Evolutionary conservation across 441 rosid species (phyloP).

Genomic region (Melastoma candidum): DNA sequence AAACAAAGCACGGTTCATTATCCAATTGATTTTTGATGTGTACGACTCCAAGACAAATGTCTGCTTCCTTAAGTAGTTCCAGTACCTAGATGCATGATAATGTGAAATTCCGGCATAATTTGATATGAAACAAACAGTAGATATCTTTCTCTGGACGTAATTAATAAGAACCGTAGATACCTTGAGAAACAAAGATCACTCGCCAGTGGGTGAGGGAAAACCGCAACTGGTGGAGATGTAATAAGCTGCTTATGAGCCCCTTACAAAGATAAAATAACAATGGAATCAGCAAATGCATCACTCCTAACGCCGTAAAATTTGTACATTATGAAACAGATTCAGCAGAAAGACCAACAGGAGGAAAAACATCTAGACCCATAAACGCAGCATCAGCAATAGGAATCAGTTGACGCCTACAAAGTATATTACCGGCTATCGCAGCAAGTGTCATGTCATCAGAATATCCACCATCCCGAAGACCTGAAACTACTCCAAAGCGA

Average conservation of each 20-base stretch:
- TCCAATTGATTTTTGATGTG: slow-evolving; percentile 73
- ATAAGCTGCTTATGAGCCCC: slow-evolving; percentile 97
- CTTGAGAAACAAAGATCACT: slow-evolving; percentile 93
- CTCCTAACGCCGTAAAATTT: no score
- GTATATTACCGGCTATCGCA: slow-evolving; percentile 70
- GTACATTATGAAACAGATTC: no score
- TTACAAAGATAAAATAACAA: slow-evolving; percentile 18
- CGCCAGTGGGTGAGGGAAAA: slow-evolving; percentile 95
- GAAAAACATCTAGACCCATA: no score
- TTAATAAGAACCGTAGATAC: slow-evolving; percentile 29
- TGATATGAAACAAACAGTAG: background rate
- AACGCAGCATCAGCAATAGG: no score
- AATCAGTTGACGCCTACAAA: slow-evolving; percentile 5
- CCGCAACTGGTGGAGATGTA: slow-evolving; percentile 97
- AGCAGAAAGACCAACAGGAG: no score
- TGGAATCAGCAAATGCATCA: background rate
- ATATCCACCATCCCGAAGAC: slow-evolving; percentile 96
- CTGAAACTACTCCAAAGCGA: slow-evolving; percentile 81
- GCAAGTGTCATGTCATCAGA: slow-evolving; percentile 99
- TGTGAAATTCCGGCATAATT: slow-evolving; percentile 14
- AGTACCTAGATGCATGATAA: slow-evolving; percentile 45
- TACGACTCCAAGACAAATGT: slow-evolving; percentile 99
- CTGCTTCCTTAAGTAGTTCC: slow-evolving; percentile 99
- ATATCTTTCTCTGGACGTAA: slow-evolving; percentile 2
- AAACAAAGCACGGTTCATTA: slow-evolving; percentile 92